phyloP scores from a whole-genome alignment of 129 eudicot species.

The Arctium minus region DNA sequence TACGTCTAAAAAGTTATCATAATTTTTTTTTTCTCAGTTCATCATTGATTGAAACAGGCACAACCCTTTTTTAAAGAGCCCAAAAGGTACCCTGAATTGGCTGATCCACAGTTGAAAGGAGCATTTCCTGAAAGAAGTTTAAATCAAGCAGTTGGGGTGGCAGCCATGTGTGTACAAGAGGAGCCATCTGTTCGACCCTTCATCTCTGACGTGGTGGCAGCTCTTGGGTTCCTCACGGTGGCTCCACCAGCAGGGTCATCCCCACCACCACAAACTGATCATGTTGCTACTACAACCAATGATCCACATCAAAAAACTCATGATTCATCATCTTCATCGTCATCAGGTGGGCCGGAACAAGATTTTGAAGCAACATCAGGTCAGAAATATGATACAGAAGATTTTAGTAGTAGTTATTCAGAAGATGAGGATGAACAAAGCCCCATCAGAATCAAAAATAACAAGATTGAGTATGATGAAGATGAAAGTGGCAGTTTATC shows the following conservation, averaged over 20 bases:
- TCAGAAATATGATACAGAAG: slow-evolving; percentile 7
- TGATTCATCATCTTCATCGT: slow-evolving; percentile 4
- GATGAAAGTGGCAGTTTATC: slow-evolving; percentile 28
- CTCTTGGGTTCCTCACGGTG: slow-evolving; percentile 61
- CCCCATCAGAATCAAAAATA: neutral
- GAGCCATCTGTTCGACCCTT: slow-evolving; percentile 86
- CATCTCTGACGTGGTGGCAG: slow-evolving; percentile 69
- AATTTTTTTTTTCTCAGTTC: neutral
- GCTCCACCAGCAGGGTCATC: slow-evolving; percentile 24
- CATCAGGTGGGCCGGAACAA: neutral
- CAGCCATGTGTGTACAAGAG: slow-evolving; percentile 95
- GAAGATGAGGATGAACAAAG: slow-evolving; percentile 15
- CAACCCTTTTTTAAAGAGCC: slow-evolving; percentile 73
- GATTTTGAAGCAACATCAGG: slow-evolving; percentile 2
- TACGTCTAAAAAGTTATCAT: neutral
- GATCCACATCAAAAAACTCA: slow-evolving; percentile 4
- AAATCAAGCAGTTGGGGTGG: slow-evolving; percentile 88
- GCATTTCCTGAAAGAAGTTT: slow-evolving; percentile 57
- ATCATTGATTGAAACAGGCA: slow-evolving; percentile 49
- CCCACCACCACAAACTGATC: neutral
- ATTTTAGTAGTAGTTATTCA: slow-evolving; percentile 10
- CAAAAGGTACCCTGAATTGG: slow-evolving; percentile 68
- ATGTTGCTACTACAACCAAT: neutral
- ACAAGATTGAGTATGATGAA: slow-evolving; percentile 14
- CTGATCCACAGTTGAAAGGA: slow-evolving; percentile 59